Conservation (phyloP, 2,329 filamentous ascomycete genomes). For the Phialemonium atrogriseum region DNA sequence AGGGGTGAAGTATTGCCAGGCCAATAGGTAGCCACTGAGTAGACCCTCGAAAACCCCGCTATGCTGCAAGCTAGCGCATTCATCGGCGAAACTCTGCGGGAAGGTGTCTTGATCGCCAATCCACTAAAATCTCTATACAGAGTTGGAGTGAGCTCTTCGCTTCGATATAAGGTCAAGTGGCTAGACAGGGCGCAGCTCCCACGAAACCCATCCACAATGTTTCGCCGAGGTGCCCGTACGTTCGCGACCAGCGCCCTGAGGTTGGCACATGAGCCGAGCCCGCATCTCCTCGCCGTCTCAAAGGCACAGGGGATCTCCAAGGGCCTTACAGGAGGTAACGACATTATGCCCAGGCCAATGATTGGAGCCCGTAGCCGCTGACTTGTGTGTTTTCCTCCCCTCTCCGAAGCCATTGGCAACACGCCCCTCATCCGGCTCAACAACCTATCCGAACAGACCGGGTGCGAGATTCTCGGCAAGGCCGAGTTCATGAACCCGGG, state of each 20-base stretch:
- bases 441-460: slow-evolving; percentile 78
- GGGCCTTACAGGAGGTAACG: slow-evolving; percentile 71
- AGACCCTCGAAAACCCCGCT: too few species aligned
- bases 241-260: slow-evolving; percentile 57
- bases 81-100: too few species aligned
- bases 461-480: slow-evolving; percentile 91
- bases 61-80: too few species aligned
- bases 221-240: slow-evolving; percentile 58
- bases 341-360: too few species aligned
- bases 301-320: slow-evolving; percentile 71
- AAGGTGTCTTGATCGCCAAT: too few species aligned
- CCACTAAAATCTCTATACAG: too few species aligned
- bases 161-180: too few species aligned
- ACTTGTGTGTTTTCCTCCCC: background rate
- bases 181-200: too few species aligned
- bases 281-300: slow-evolving; percentile 64
- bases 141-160: too few species aligned
- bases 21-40: too few species aligned
- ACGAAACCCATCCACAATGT: slow-evolving; percentile 56
- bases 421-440: slow-evolving; percentile 90
- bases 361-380: too few species aligned
- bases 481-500: slow-evolving; percentile 99
- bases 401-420: slow-evolving; percentile 79
- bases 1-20: too few species aligned
- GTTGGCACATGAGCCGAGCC: slow-evolving; percentile 36